phyloP scores from a whole-genome alignment of 2,329 filamentous ascomycete genomes.

The Penicillium freii region DNA sequence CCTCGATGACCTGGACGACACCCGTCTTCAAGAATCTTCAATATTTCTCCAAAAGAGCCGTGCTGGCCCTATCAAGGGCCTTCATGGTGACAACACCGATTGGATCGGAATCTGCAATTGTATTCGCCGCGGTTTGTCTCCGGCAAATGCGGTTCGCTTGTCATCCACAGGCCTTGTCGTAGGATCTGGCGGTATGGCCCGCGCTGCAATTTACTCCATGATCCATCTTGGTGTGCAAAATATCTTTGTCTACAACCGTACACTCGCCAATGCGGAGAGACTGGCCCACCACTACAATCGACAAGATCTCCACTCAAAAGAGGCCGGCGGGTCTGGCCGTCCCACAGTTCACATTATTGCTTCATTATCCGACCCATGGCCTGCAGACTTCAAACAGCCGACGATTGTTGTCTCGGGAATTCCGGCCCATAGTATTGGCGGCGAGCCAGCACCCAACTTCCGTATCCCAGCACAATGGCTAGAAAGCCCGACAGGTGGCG shows the following conservation, averaged over 20 bases:
- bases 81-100: conserved; percentile 78
- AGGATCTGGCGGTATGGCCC: conserved; percentile 56
- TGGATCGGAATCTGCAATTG: conserved; percentile 77
- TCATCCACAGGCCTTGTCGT: conserved; percentile 59
- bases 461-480: conserved; percentile 39
- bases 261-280: conserved; percentile 35
- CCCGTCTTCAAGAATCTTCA: conserved; percentile 56
- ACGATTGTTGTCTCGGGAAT: conserved; percentile 42
- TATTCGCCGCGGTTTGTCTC: conserved; percentile 68
- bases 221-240: conserved; percentile 40
- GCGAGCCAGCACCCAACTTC: conserved; percentile 37
- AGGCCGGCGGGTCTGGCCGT: conserved; percentile 17
- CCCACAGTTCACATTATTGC: conserved; percentile 30
- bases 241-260: conserved; percentile 41
- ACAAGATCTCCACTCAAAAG: conserved; percentile 26
- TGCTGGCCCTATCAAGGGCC: conserved; percentile 63
- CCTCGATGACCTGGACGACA: conserved; percentile 50
- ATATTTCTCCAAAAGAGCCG: conserved; percentile 60
- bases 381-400: conserved; percentile 34
- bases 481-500: conserved; percentile 40
- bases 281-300: conserved; percentile 39
- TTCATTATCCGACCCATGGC: conserved; percentile 35
- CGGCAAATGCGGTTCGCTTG: conserved; percentile 63
- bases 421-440: conserved; percentile 38
- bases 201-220: conserved; percentile 43